These are phyloP conservation scores for Ascoidea rubescens DNA, from an alignment of 805 yeast species.

Conservation along the genomic window DNA sequence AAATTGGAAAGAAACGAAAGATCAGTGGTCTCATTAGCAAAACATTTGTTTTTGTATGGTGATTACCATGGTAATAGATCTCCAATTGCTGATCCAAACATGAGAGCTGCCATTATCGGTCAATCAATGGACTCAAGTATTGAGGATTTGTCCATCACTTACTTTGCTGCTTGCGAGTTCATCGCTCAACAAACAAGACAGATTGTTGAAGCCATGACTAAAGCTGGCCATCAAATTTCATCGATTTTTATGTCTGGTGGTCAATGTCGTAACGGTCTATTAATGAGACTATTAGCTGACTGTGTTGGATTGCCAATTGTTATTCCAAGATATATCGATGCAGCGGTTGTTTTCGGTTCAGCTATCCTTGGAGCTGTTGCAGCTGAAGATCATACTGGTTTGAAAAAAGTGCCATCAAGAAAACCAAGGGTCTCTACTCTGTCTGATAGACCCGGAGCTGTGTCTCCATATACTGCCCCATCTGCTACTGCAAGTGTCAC, in stretches of 20 bases:
- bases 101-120: slow-evolving; percentile 89
- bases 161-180: slow-evolving; percentile 91
- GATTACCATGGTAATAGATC: slow-evolving; percentile 95
- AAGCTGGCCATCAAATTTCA: slow-evolving; percentile 62
- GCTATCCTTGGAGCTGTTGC: slow-evolving; percentile 94
- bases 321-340: slow-evolving; percentile 89
- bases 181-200: slow-evolving; percentile 97
- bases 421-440: slow-evolving; percentile 16
- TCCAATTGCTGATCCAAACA: slow-evolving; percentile 90
- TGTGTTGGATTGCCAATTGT: slow-evolving; percentile 86
- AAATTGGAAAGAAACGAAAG: slow-evolving; percentile 41
- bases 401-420: slow-evolving; percentile 12
- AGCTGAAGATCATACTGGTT: slow-evolving; percentile 36
- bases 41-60: slow-evolving; percentile 83
- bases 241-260: slow-evolving; percentile 91
- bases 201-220: slow-evolving; percentile 74
- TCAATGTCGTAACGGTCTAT: slow-evolving; percentile 82
- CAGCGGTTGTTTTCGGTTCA: slow-evolving; percentile 93
- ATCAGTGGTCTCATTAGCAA: slow-evolving; percentile 70
- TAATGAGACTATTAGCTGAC: slow-evolving; percentile 84
- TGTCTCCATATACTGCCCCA: slow-evolving; percentile 72
- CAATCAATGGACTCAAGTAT: slow-evolving; percentile 82
- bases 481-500: slow-evolving; percentile 61
- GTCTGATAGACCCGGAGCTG: slow-evolving; percentile 16
- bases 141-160: slow-evolving; percentile 72